Percentiles rank a stretch among this genome's conserved stretches.
These are phyloP conservation scores for Massarina eburnea DNA, from an alignment of 2,329 filamentous ascomycete genomes.

Conservation along the genomic window DNA sequence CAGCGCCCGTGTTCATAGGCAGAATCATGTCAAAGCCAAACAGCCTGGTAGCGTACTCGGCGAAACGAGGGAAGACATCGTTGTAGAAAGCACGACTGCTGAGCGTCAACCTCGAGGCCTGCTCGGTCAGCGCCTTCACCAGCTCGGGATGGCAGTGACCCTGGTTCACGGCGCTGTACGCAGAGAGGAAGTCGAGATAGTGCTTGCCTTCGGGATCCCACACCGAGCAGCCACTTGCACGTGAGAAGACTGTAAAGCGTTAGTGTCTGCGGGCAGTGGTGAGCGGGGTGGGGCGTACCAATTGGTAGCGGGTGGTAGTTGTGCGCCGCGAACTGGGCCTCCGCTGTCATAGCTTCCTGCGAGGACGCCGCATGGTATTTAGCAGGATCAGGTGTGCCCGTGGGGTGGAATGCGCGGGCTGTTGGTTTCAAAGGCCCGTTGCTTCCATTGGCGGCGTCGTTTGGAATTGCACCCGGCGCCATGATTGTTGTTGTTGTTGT, in stretches of 20 bases:
- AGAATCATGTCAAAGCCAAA: slow-evolving; percentile 98
- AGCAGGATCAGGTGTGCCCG: slow-evolving; percentile 44
- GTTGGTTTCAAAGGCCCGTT: slow-evolving; percentile 39
- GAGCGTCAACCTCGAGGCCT: slow-evolving; percentile 85
- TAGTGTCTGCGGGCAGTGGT: slow-evolving; percentile 5
- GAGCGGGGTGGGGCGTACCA: slow-evolving; percentile 42
- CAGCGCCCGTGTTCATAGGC: slow-evolving; percentile 97
- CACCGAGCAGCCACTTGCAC: slow-evolving; percentile 80
- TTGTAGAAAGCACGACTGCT: slow-evolving; percentile 97
- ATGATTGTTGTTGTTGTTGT: slow-evolving; percentile 24
- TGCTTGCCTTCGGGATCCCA: slow-evolving; percentile 94
- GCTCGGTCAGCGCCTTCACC: slow-evolving; percentile 84
- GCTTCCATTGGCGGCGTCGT: slow-evolving; percentile 20
- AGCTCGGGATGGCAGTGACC: slow-evolving; percentile 97
- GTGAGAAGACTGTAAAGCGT: slow-evolving; percentile 62
- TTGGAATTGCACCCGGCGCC: slow-evolving; percentile 39
- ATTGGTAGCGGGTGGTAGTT: slow-evolving; percentile 98
- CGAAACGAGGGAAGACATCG: slow-evolving; percentile 95
- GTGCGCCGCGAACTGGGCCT: slow-evolving; percentile 87
- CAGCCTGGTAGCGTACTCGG: slow-evolving; percentile 82
- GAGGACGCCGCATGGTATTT: slow-evolving; percentile 77
- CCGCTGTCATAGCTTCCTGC: slow-evolving; percentile 73
- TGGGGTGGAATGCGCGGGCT: slow-evolving; percentile 41
- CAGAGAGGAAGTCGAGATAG: slow-evolving; percentile 97
- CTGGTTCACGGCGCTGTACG: slow-evolving; percentile 97